A percentile compares a stretch with the other conserved stretches of the same genome.
phyloP scores from a whole-genome alignment of 148 eudicot genomes.

The Polygonum maritimum region DNA sequence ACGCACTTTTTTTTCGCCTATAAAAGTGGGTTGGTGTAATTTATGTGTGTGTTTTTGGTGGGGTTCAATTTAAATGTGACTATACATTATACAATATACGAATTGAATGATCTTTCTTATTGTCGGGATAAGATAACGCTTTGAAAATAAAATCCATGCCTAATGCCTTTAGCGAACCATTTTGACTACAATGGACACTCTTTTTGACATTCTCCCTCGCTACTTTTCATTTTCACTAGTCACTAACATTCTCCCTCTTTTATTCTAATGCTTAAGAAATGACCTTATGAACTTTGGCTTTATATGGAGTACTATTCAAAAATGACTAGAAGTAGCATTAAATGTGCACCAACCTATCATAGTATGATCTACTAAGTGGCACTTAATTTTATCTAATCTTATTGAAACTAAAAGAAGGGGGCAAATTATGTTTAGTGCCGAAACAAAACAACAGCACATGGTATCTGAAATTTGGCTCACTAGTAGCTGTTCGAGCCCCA shows the following conservation, averaged over 20 bases:
- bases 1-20: not conserved
- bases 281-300: not conserved
- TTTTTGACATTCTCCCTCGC: not conserved
- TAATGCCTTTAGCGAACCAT: not conserved
- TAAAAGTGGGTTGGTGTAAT: not conserved
- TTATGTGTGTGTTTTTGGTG: not conserved
- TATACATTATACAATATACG: not conserved
- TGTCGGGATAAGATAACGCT: not conserved
- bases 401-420: no score
- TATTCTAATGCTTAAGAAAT: not conserved
- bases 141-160: not conserved
- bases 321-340: no score
- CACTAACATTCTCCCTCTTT: not conserved
- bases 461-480: not conserved
- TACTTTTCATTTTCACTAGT: not conserved
- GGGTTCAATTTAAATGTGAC: not conserved
- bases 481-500: not conserved
- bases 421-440: not conserved
- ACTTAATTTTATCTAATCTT: no score
- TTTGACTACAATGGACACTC: not conserved
- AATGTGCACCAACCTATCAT: no score
- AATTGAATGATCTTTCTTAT: not conserved
- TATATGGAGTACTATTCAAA: no score
- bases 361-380: no score
- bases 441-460: not conserved